These are phyloP conservation scores for Draba incana DNA, from an alignment of 345 rosid species.

Conservation along the genomic window DNA sequence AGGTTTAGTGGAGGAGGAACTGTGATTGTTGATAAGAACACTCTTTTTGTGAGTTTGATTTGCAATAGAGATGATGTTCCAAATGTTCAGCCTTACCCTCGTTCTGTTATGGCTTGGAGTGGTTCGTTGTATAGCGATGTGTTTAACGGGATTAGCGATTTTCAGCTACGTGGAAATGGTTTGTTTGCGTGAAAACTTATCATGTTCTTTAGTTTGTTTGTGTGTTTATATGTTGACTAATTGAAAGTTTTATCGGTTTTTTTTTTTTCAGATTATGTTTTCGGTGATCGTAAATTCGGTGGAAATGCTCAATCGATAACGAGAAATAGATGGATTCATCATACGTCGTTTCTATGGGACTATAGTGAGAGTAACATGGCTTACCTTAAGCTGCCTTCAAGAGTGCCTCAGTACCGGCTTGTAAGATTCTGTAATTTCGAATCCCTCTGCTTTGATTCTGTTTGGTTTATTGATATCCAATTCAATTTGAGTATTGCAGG, in stretches of 20 bases:
- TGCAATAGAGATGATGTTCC: constrained; percentile 75
- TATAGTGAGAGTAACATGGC: constrained; percentile 62
- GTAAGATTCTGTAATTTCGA: constrained; percentile 42
- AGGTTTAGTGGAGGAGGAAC: constrained; percentile 95
- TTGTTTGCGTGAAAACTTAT: neutral
- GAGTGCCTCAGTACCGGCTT: constrained; percentile 62
- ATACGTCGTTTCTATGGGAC: constrained; percentile 85
- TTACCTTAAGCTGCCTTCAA: constrained; percentile 68
- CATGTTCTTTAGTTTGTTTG: constrained; percentile 2
- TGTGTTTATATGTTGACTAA: constrained; percentile 9
- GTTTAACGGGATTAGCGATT: constrained; percentile 58
- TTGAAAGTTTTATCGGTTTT: neutral
- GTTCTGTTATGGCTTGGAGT: constrained; percentile 83
- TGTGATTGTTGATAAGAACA: constrained; percentile 71
- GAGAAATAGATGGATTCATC: constrained; percentile 76
- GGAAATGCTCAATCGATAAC: constrained; percentile 92
- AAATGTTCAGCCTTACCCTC: constrained; percentile 78
- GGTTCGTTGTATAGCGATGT: constrained; percentile 59
- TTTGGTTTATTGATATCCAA: neutral
- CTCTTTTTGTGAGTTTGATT: constrained; percentile 76
- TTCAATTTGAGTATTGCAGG: constrained; percentile 42
- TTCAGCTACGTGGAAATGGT: constrained; percentile 88
- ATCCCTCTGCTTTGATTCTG: constrained; percentile 23
- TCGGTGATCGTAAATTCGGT: constrained; percentile 77
- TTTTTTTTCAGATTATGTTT: constrained; percentile 71